Evolutionary conservation across 1,284 basidiomycete species (phyloP), one percentile per base, ranked within the genome.

Genomic region (Tranzscheliella williamsii): DNA sequence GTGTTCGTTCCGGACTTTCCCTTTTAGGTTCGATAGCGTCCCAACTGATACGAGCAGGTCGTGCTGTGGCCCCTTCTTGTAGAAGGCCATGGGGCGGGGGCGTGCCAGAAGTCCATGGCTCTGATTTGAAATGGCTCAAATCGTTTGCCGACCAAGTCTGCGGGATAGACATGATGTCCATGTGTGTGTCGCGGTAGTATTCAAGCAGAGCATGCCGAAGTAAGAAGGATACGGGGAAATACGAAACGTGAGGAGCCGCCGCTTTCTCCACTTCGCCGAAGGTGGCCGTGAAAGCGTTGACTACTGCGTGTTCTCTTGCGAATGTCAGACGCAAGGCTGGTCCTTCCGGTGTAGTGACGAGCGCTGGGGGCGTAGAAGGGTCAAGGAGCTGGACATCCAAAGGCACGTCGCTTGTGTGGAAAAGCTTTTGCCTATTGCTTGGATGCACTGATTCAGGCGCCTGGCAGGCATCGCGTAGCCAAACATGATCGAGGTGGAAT

Each of bases 351-450:
- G 40, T 8, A 4, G 50, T 35, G 9, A 49, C 38, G 15, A 48
- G 38, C 4, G 65, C 53, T 17, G 70, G 71, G 15, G 49, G 61
- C 24, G 24, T 65, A 60, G 16, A 78, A 51, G 61, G 82, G 79
- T 41, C 75, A 62, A 77, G 84, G 80, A 85, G 29, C 49, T 62
- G 12, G 38, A 74, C 29, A 52, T 62, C 30, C 68, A 83, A 81
- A 4, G 79, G 73, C 9, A 80, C 62, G 49, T 79, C 79, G 23
- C 70, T 88, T 0, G 88, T 85, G 38, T 84, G 80, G 72, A 87
- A 86, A 1, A 91, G 81, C 60, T 89, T 89, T 78, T 92, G 90
- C 9, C 79, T 80, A 0, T 87, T 89, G n/a, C 84, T 83, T 0
- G 86, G 84, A 70, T 92, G 86, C 5, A 90, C 80, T 51, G 86